These are phyloP conservation scores for Emericellopsis terricola DNA, from an alignment of 495 filamentous ascomycete species.

Conservation along the genomic window DNA sequence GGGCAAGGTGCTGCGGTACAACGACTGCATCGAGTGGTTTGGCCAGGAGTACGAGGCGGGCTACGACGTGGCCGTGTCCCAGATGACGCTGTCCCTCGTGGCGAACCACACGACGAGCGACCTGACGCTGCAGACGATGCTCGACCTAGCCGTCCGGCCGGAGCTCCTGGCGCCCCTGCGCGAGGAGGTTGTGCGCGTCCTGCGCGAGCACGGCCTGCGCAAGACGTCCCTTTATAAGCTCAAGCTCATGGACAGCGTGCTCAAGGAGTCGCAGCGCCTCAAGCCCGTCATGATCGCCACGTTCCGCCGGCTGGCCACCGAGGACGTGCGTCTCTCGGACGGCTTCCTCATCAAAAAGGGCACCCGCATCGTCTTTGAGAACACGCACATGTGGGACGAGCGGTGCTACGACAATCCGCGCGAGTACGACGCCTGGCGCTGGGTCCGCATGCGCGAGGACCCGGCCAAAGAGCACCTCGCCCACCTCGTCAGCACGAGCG, in stretches of 20 bases:
- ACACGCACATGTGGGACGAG: constrained; percentile 16
- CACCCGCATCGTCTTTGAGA: constrained; percentile 17
- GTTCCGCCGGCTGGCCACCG: constrained; percentile 20
- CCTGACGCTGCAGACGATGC: constrained; percentile 17
- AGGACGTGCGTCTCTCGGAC: constrained; percentile 26
- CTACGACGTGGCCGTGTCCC: background rate
- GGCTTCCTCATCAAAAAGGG: constrained; percentile 31
- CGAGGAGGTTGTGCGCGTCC: constrained; percentile 19
- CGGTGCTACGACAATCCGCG: constrained; percentile 22
- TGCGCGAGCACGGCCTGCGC: constrained; percentile 19
- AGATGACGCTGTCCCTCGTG: background rate
- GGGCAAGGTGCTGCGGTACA: background rate
- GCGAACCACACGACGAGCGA: constrained; percentile 15
- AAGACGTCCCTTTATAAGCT: constrained; percentile 32
- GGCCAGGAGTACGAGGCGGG: background rate
- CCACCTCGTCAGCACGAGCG: constrained; percentile 27
- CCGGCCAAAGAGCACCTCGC: constrained; percentile 21
- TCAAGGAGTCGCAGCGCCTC: constrained; percentile 27
- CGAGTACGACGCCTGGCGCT: constrained; percentile 28
- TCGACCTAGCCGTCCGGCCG: constrained; percentile 30
- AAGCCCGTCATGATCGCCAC: constrained; percentile 17
- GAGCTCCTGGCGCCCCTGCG: constrained; percentile 30
- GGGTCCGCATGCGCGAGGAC: constrained; percentile 18
- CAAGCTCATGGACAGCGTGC: constrained; percentile 31
- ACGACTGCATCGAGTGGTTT: background rate